phyloP scores from a whole-genome alignment of 352 stramenopile species.

The Phytophthora boehmeriae region DNA sequence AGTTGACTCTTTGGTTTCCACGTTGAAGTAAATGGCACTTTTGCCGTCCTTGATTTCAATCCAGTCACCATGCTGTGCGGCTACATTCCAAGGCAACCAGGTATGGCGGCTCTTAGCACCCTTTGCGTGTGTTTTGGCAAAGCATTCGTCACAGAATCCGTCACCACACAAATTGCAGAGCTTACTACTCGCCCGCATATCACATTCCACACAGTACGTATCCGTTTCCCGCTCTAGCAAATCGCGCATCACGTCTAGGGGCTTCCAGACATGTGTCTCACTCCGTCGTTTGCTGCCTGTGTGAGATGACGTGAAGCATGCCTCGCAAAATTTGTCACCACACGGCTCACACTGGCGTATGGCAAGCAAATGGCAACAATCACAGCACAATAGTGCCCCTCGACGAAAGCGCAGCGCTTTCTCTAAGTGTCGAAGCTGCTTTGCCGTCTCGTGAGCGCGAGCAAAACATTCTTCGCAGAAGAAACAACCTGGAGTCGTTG shows the following conservation, averaged over 20 bases:
- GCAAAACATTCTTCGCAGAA: conserved; percentile 74
- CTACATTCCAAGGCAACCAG: conserved; percentile 58
- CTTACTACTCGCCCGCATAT: conserved; percentile 41
- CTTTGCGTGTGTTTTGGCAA: conserved; percentile 49
- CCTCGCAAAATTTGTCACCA: conserved; percentile 62
- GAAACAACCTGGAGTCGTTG: conserved; percentile 37
- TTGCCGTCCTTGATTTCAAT: conserved; percentile 73
- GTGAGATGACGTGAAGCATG: conserved; percentile 50
- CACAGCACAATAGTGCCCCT: conserved; percentile 56
- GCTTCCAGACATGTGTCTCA: conserved; percentile 40
- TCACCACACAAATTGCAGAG: conserved; percentile 85
- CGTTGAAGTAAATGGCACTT: conserved; percentile 69
- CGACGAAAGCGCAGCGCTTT: conserved; percentile 56
- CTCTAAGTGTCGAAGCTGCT: conserved; percentile 45
- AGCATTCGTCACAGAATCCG: conserved; percentile 74
- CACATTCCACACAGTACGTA: conserved; percentile 74
- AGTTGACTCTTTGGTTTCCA: conserved; percentile 80
- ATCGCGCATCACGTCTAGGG: conserved; percentile 64
- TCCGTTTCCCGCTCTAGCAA: conserved; percentile 55
- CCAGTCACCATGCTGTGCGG: conserved; percentile 66
- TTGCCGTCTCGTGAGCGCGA: conserved; percentile 48
- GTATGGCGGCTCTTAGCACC: conserved; percentile 71
- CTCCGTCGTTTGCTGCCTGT: conserved; percentile 33
- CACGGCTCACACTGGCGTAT: conserved; percentile 59
- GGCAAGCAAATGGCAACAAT: conserved; percentile 52